Percentiles rank a stretch among this genome's conserved stretches.
Conservation (phyloP, 1,284 basidiomycete species). For the Ceratobasidium sp. region DNA sequence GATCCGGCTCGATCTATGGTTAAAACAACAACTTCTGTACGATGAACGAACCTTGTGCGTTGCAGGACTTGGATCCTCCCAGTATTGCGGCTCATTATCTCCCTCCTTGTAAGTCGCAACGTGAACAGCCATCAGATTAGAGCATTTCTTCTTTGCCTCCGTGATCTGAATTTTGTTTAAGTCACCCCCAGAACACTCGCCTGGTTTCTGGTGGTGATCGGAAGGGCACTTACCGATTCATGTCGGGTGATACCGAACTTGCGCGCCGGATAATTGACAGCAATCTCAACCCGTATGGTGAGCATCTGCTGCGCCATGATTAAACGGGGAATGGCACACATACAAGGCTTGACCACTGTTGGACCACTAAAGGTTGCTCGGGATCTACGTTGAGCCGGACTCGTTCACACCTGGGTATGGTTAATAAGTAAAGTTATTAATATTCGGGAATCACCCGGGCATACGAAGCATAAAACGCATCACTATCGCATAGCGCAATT, state of each 20-base stretch:
- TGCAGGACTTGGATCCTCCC: conserved; percentile 79
- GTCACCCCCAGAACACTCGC: conserved; percentile 40
- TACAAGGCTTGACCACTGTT: conserved; percentile 80
- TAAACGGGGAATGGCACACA: conserved; percentile 13
- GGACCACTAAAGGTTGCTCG: conserved; percentile 81
- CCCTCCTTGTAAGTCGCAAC: conserved; percentile 95
- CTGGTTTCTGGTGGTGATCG: conserved; percentile 45
- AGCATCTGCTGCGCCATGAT: neutral
- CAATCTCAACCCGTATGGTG: conserved; percentile 60
- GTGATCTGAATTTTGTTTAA: conserved; percentile 53
- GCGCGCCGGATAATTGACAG: conserved; percentile 94
- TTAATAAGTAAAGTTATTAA: neutral
- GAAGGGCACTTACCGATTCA: conserved; percentile 56
- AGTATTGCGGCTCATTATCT: conserved; percentile 85
- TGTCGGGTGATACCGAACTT: conserved; percentile 86
- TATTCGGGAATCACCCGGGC: conserved; percentile 65
- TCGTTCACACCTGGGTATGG: conserved; percentile 20
- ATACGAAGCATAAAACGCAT: conserved; percentile 91
- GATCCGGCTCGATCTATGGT: conserved; percentile 28
- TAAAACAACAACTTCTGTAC: neutral
- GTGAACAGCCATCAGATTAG: conserved; percentile 83
- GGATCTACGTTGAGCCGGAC: conserved; percentile 44
- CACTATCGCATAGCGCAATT: conserved; percentile 90
- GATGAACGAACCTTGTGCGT: conserved; percentile 83
- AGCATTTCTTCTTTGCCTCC: conserved; percentile 85